phyloP scores from a whole-genome alignment of 805 yeast genomes.

The Candida ortonii region DNA sequence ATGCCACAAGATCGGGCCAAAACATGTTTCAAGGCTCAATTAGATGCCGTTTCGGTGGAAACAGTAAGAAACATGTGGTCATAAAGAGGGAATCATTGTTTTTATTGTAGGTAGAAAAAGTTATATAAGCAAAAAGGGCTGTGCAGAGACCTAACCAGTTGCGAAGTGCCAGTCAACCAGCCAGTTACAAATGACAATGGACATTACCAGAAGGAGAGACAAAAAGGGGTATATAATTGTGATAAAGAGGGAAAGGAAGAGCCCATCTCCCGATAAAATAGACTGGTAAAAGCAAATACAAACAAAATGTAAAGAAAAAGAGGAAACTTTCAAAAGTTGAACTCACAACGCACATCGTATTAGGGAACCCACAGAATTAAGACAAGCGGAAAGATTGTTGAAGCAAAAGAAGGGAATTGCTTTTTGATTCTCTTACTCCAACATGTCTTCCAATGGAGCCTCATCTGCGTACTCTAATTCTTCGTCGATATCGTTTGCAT shows the following conservation, averaged over 20 bases:
- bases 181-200: constrained; percentile 3
- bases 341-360: constrained; percentile 12
- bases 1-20: constrained; percentile 32
- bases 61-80: background rate
- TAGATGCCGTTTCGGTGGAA: too few species aligned
- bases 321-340: constrained; percentile 2
- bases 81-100: background rate
- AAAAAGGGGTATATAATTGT: constrained; percentile 10
- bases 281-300: constrained; percentile 1
- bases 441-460: constrained; percentile 53
- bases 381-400: constrained; percentile 9
- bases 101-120: background rate
- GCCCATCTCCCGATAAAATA: too few species aligned
- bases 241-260: constrained; percentile 6
- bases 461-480: constrained; percentile 69
- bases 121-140: constrained; percentile 1
- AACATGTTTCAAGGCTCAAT: constrained; percentile 21
- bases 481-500: constrained; percentile 72
- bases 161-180: constrained; percentile 1
- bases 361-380: constrained; percentile 15
- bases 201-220: constrained; percentile 7
- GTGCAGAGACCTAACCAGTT: too few species aligned
- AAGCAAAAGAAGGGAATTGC: constrained; percentile 6
- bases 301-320: constrained; percentile 1
- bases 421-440: constrained; percentile 25